These are phyloP conservation scores for Pseudogymnoascus sp. DNA, from an alignment of 2,329 filamentous ascomycete species.

Conservation along the genomic window DNA sequence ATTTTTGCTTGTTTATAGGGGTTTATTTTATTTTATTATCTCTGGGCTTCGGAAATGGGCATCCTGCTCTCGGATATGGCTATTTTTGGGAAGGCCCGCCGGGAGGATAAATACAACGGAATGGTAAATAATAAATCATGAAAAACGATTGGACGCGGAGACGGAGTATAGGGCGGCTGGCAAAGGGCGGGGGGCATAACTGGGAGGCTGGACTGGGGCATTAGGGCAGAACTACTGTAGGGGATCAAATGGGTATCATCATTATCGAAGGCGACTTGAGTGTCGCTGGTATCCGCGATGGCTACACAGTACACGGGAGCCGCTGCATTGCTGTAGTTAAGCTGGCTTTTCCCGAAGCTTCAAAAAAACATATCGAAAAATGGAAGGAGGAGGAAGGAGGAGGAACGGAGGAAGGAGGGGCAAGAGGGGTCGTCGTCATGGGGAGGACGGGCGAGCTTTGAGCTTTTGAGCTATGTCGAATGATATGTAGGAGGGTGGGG, in stretches of 20 bases:
- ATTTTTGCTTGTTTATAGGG: not conserved
- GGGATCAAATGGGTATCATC: not conserved
- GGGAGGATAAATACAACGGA: constrained; percentile 5
- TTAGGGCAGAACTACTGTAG: not conserved
- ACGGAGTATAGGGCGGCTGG: not conserved
- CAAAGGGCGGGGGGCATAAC: not conserved
- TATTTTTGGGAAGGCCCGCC: not conserved
- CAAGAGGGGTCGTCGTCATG: not conserved
- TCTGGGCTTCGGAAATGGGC: not conserved
- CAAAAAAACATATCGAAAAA: not conserved
- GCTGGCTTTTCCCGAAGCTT: not conserved
- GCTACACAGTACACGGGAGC: constrained; percentile 1
- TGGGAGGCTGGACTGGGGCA: not conserved
- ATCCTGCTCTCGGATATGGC: not conserved
- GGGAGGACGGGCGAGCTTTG: not conserved
- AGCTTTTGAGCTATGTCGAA: not conserved
- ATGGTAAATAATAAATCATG: constrained; percentile 2
- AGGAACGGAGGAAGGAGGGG: not conserved
- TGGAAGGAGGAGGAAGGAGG: not conserved
- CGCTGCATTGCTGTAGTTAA: not conserved
- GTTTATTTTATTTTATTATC: not conserved
- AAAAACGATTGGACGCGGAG: not conserved
- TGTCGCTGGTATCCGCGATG: not conserved
- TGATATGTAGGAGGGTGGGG: constrained; percentile 1
- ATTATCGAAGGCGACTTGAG: not conserved